These are phyloP conservation scores for Filosporella fistucella DNA, from an alignment of 495 filamentous ascomycete genomes.

Conservation along the genomic window DNA sequence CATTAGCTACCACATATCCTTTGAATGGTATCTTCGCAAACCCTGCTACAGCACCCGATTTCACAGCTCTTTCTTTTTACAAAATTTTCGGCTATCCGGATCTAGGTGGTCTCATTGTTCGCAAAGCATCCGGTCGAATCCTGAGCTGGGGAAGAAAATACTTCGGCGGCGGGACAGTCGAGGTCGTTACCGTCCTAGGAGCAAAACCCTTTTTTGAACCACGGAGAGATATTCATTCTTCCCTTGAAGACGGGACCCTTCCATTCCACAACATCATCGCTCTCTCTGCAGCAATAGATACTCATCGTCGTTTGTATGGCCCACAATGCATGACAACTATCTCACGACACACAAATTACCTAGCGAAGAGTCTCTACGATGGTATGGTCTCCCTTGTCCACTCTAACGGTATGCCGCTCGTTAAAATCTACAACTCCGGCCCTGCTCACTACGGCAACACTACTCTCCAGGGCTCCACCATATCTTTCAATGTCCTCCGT, in stretches of 20 bases:
- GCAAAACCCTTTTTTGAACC: constrained; percentile 65
- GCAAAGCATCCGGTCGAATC: constrained; percentile 56
- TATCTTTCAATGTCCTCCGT: constrained; percentile 76
- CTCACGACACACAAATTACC: constrained; percentile 61
- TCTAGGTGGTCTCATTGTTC: constrained; percentile 77
- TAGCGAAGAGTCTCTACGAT: constrained; percentile 52
- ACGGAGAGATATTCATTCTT: constrained; percentile 68
- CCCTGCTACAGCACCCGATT: constrained; percentile 65
- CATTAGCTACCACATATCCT: constrained; percentile 68
- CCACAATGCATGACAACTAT: constrained; percentile 57
- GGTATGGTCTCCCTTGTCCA: constrained; percentile 57
- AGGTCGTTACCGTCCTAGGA: constrained; percentile 59
- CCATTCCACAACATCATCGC: constrained; percentile 86
- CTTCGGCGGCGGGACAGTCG: constrained; percentile 90
- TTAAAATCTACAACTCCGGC: constrained; percentile 49
- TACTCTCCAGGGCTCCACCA: constrained; percentile 63
- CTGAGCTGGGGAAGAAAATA: constrained; percentile 62
- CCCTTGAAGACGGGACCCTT: constrained; percentile 82
- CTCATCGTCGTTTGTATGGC: constrained; percentile 62
- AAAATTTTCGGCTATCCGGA: constrained; percentile 98
- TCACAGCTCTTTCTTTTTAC: constrained; percentile 83
- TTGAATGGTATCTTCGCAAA: constrained; percentile 60
- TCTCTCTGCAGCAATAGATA: constrained; percentile 63
- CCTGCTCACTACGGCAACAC: constrained; percentile 33
- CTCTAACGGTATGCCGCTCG: constrained; percentile 59